Conservation (phyloP, 768 basidiomycete genomes). For the Leucosporidium creatinivorum region DNA sequence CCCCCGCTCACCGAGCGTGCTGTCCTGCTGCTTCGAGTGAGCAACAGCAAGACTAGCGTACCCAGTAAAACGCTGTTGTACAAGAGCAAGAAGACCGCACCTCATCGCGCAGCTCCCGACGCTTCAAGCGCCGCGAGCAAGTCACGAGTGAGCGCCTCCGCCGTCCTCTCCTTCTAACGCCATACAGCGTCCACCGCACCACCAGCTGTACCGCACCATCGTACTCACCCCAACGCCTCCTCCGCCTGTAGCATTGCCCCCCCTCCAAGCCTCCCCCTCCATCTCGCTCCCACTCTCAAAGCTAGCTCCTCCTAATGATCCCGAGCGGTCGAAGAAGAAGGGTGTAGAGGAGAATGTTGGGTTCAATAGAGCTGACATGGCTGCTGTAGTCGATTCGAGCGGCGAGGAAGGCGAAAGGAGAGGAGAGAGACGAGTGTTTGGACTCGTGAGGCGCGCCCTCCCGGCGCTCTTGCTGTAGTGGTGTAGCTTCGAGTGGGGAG, state of each 20-base stretch:
- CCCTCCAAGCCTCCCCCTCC: constrained; percentile 37
- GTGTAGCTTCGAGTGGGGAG: no score
- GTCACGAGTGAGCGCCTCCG: background rate
- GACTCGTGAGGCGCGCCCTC: no score
- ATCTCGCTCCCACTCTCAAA: background rate
- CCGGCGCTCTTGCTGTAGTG: no score
- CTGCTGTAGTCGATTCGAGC: no score
- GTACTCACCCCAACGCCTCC: constrained; percentile 39
- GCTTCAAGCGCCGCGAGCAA: background rate
- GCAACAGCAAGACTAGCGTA: background rate
- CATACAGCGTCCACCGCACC: background rate
- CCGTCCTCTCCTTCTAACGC: background rate
- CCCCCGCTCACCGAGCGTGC: no score
- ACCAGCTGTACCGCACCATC: background rate
- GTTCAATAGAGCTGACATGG: background rate
- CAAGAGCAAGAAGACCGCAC: background rate
- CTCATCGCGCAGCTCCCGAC: background rate
- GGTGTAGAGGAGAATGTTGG: constrained; percentile 43
- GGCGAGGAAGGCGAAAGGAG: no score
- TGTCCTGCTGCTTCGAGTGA: no score
- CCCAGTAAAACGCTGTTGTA: background rate
- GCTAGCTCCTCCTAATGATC: background rate
- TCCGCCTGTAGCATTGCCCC: constrained; percentile 8
- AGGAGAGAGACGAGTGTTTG: no score
- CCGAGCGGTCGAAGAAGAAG: constrained; percentile 39